Conservation (phyloP, 1,139 yeast species). For the Zygosaccharomyces sapae region DNA sequence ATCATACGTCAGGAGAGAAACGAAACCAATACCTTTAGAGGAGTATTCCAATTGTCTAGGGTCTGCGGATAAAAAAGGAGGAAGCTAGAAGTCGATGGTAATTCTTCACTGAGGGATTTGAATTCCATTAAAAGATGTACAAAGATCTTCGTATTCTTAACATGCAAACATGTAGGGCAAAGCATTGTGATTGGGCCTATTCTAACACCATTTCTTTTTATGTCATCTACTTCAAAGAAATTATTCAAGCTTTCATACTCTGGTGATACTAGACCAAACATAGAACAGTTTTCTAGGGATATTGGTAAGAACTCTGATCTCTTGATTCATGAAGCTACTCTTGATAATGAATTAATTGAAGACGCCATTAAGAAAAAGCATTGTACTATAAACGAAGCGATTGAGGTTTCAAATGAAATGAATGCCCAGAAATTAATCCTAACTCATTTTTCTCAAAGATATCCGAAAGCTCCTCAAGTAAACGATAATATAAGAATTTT, state of each 20-base stretch:
- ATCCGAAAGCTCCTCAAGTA: conserved; percentile 57
- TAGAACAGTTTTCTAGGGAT: conserved; percentile 48
- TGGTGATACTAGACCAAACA: conserved; percentile 90
- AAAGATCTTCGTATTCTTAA: conserved; percentile 33
- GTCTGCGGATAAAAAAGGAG: conserved; percentile 31
- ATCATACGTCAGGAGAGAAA: conserved; percentile 30
- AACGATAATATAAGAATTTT: conserved; percentile 30
- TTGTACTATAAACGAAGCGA: conserved; percentile 87
- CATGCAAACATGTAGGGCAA: conserved; percentile 66
- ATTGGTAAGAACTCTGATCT: conserved; percentile 71
- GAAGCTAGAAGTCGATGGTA: conserved; percentile 32
- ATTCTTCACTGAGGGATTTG: conserved; percentile 25
- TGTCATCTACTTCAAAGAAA: conserved; percentile 28
- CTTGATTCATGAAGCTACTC: conserved; percentile 87
- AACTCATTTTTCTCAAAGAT: conserved; percentile 91
- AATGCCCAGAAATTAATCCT: conserved; percentile 63
- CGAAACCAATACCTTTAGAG: conserved; percentile 33
- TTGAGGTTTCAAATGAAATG: conserved; percentile 67
- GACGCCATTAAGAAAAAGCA: conserved; percentile 84
- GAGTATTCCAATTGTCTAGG: conserved; percentile 15
- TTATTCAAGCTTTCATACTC: conserved; percentile 79
- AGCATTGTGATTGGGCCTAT: conserved; percentile 82
- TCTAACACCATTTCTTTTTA: conserved; percentile 58
- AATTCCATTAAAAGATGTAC: conserved; percentile 28
- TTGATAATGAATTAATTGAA: conserved; percentile 71